Base-by-base conservation (phyloP, 2,329 filamentous ascomycete genomes). In the Aspergillus amoenus region DNA sequence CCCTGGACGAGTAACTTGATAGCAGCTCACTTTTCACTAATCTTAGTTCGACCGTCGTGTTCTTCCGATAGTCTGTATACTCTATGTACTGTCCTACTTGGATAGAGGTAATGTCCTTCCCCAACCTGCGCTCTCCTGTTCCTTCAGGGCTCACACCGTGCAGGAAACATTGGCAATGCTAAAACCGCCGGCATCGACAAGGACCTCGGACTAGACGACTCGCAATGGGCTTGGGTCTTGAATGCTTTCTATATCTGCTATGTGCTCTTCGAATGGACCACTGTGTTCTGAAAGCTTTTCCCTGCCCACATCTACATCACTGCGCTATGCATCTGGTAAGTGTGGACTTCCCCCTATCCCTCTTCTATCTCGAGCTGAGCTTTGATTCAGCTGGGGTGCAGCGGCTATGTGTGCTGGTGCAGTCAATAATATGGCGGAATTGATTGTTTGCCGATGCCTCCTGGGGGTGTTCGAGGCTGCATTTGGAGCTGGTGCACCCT, bases 161-260 rank as follows among this genome's bases (percentile, higher is more conserved):
- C 52, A 64, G 61, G 62, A 39, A 60, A 63, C 51, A 67, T 68
- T 17, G 65, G 66, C 9, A 68, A 68, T 47, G 66, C 66, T 17
- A 67, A 69, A 41, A 60, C 64, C 1, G 66, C 63, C 1, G 67
- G 67, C 15, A 55, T 67, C 4, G 58, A 61, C 15, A 57, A 48
- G 1, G 64, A 66, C 51, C 59, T 69, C 6, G 39, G 59, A 1
- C 55, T 68, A 4, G 52, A 45, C 43, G 59, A 61, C 22, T 48
- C 53, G 1, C 61, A 68, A 42, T 68, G 64, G 63, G 57, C 64
- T 1, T 68, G 66, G 66, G 61, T 68, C 0, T 43, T 68, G n/a
- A 61, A 65, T 42, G 56, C 64, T 0, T 68, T 68, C 18, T 68
- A 68, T 40, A 66, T 68, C 15, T 64, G 55, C 39, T 68, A 68